Percentiles rank a stretch among this genome's conserved stretches.
Evolutionary conservation across 257 asterid genomes (phyloP).

Genomic region (Ocimum tenuiflorum): DNA sequence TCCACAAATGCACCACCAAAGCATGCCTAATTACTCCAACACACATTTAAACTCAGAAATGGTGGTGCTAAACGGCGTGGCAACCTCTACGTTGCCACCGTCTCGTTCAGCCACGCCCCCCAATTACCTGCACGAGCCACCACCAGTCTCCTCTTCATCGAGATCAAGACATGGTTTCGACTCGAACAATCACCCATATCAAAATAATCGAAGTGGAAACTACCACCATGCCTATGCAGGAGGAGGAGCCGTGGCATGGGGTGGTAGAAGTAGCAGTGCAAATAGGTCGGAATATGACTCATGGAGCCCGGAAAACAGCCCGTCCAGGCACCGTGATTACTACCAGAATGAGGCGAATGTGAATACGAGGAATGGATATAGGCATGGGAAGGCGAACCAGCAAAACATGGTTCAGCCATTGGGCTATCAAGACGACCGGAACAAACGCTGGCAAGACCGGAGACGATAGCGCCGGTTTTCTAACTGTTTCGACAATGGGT

Average conservation of each 20-base stretch:
- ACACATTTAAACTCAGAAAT: slow-evolving; percentile 33
- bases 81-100: slow-evolving; percentile 5
- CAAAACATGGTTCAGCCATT: slow-evolving; percentile 29
- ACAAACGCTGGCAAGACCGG: slow-evolving; percentile 46
- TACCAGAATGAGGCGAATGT: slow-evolving; percentile 26
- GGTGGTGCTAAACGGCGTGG: slow-evolving; percentile 26
- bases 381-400: slow-evolving; percentile 27
- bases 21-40: slow-evolving; percentile 20
- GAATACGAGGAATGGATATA: slow-evolving; percentile 28
- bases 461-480: slow-evolving; percentile 37
- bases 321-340: slow-evolving; percentile 36
- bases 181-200: slow-evolving; percentile 25
- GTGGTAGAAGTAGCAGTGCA: slow-evolving; percentile 30
- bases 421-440: slow-evolving; percentile 34
- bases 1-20: slow-evolving; percentile 31
- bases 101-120: slow-evolving; percentile 27
- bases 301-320: slow-evolving; percentile 70
- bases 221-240: slow-evolving; percentile 26
- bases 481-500: no score
- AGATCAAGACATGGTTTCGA: slow-evolving; percentile 37
- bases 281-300: slow-evolving; percentile 45
- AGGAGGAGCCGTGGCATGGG: slow-evolving; percentile 37
- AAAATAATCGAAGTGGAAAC: slow-evolving; percentile 28
- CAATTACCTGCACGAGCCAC: slow-evolving; percentile 30
- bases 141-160: slow-evolving; percentile 23